Evolutionary conservation across 495 filamentous ascomycete genomes (phyloP).

Genomic region (Podospora comata): DNA sequence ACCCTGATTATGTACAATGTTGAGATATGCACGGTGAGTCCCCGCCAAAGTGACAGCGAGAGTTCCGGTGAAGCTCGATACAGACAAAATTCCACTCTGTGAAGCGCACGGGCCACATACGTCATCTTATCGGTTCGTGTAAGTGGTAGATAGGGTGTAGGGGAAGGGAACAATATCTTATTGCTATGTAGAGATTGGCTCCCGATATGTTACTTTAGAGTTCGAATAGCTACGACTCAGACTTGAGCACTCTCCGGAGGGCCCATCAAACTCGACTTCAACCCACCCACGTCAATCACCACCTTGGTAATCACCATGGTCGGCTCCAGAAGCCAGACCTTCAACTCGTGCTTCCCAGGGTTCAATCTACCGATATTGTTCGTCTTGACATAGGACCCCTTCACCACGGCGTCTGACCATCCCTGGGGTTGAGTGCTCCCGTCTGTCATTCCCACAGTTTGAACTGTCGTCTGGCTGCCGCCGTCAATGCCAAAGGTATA

Average conservation of each 20-base stretch:
- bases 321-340: slow-evolving; percentile 52
- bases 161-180: neutral
- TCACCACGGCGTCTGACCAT: slow-evolving; percentile 51
- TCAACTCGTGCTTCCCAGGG: slow-evolving; percentile 49
- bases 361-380: slow-evolving; percentile 41
- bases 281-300: slow-evolving; percentile 58
- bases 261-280: slow-evolving; percentile 56
- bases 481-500: slow-evolving; percentile 55
- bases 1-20: slow-evolving; percentile 1
- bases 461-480: slow-evolving; percentile 39
- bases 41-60: neutral
- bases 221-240: neutral
- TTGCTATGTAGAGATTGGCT: neutral
- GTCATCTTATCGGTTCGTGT: slow-evolving; percentile 17
- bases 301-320: slow-evolving; percentile 61
- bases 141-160: neutral
- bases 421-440: slow-evolving; percentile 44
- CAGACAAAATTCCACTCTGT: neutral
- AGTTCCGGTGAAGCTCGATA: neutral
- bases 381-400: slow-evolving; percentile 50
- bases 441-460: slow-evolving; percentile 45
- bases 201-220: neutral
- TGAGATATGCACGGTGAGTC: neutral
- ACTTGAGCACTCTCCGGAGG: slow-evolving; percentile 52
- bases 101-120: slow-evolving; percentile 19